A percentile compares a stretch with the other conserved stretches of the same genome.
Conservation (phyloP, 768 basidiomycete species). For the Boletus speciosus region DNA sequence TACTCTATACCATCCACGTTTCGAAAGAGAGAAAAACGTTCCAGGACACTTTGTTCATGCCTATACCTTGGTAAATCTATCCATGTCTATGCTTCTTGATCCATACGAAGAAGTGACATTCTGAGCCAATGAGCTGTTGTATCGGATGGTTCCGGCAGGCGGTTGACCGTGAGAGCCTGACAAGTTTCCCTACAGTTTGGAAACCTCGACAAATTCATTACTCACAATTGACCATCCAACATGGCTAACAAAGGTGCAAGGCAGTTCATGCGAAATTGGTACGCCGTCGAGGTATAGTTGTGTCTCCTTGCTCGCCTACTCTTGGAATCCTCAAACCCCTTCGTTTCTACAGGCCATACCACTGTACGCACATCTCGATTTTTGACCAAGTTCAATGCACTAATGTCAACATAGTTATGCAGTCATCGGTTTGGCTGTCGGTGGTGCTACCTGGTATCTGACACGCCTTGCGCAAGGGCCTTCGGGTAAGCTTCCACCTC, state of each 20-base stretch:
- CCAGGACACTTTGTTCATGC: conserved; percentile 30
- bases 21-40: conserved; percentile 7
- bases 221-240: conserved; percentile 5
- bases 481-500: conserved; percentile 36
- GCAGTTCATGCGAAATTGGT: conserved; percentile 40
- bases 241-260: conserved; percentile 27
- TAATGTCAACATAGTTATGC: conserved; percentile 37
- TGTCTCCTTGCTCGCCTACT: not conserved
- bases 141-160: conserved; percentile 16
- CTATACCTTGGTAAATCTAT: conserved; percentile 15
- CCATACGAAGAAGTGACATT: not conserved
- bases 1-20: conserved; percentile 23
- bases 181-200: not conserved
- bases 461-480: conserved; percentile 59
- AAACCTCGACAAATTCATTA: not conserved
- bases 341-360: conserved; percentile 42
- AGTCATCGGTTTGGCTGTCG: conserved; percentile 47
- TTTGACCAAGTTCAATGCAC: conserved; percentile 1
- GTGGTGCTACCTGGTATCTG: conserved; percentile 67
- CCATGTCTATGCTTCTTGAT: conserved; percentile 23
- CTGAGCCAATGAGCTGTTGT: not conserved
- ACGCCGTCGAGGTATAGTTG: conserved; percentile 41
- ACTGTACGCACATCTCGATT: conserved; percentile 35
- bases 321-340: not conserved
- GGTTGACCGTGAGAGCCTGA: conserved; percentile 14